Evolutionary conservation across 768 basidiomycete species (phyloP).

Genomic region (Pholiota conissans): DNA sequence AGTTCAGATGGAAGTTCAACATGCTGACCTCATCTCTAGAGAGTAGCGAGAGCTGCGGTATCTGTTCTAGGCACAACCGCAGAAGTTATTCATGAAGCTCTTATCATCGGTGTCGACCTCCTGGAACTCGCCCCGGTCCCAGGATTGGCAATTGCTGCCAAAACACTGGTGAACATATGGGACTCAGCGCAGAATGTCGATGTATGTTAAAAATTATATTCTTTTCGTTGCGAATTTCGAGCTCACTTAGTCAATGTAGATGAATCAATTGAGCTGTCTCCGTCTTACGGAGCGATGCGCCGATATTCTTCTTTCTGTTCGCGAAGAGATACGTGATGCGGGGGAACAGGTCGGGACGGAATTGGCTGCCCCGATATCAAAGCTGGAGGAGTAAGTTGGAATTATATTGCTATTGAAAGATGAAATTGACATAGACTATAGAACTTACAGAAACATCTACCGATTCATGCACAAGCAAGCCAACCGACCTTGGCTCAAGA

Average conservation of each 20-base stretch:
- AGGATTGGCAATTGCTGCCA: constrained; percentile 53
- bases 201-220: constrained; percentile 38
- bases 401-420: background rate
- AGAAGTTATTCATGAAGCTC: constrained; percentile 44
- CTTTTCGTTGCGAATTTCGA: background rate
- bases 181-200: constrained; percentile 59
- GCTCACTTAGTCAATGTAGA: constrained; percentile 35
- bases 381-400: constrained; percentile 49
- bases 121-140: constrained; percentile 54
- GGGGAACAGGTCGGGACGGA: constrained; percentile 50
- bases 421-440: constrained; percentile 13
- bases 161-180: constrained; percentile 62
- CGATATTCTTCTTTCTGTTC: constrained; percentile 61
- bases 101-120: constrained; percentile 40
- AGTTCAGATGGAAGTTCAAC: no score
- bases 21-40: constrained; percentile 16
- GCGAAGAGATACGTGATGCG: constrained; percentile 60
- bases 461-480: constrained; percentile 58
- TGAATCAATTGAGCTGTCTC: constrained; percentile 66
- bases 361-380: constrained; percentile 48
- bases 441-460: constrained; percentile 44
- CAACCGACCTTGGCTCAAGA: constrained; percentile 71
- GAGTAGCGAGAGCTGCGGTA: constrained; percentile 35
- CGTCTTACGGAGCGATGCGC: constrained; percentile 76
- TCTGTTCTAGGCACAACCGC: constrained; percentile 41